Percentiles rank a stretch among this genome's conserved stretches.
Evolutionary conservation across 805 yeast genomes (phyloP).

Genomic region (Saccharomycopsis schoenii): DNA sequence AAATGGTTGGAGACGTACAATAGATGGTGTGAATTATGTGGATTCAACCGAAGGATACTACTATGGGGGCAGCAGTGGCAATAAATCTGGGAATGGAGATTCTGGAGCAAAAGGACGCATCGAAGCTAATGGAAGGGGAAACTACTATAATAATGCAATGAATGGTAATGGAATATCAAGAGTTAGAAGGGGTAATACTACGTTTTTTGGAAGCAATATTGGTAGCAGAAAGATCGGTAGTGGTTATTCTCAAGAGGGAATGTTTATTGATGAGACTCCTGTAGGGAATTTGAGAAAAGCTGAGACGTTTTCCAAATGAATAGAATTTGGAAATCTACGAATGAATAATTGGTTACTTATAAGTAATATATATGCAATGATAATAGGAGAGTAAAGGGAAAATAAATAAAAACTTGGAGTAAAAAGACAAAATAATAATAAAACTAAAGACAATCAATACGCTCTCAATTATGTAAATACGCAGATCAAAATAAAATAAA

Average conservation of each 20-base stretch:
- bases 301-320: not conserved
- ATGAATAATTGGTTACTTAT: not conserved
- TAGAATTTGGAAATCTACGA: not conserved
- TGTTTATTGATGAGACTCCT: not conserved
- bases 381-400: not conserved
- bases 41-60: conserved; percentile 23
- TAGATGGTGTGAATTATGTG: conserved; percentile 33
- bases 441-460: not conserved
- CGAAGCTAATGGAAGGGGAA: not conserved
- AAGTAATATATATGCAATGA: not conserved
- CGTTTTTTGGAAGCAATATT: not conserved
- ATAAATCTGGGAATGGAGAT: not conserved
- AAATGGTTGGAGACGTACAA: conserved; percentile 52
- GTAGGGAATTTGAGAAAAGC: not conserved
- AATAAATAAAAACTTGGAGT: not conserved
- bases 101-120: too few relatives aligned
- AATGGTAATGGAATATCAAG: not conserved
- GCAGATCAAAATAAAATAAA: not conserved
- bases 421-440: not conserved
- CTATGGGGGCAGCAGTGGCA: not conserved
- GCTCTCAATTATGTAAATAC: not conserved
- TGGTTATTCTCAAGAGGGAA: not conserved
- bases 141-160: not conserved
- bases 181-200: not conserved
- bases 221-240: not conserved